These are phyloP conservation scores for Penicillium turbatum DNA, from an alignment of 495 filamentous ascomycete species.

Conservation along the genomic window DNA sequence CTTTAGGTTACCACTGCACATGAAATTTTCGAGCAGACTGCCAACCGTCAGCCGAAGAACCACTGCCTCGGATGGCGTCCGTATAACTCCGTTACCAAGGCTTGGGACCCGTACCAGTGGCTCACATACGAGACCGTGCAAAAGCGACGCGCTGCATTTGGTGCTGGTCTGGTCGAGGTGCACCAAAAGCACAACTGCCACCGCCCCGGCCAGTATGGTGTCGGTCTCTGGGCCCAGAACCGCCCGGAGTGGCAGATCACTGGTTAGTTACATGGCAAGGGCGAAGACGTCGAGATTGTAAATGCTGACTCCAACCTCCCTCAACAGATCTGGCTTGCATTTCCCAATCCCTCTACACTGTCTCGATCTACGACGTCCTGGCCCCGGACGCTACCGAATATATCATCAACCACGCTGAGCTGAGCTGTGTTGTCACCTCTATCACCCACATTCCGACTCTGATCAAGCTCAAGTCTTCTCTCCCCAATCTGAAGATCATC, in stretches of 20 bases:
- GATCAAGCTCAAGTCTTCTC: constrained; percentile 71
- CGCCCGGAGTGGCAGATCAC: constrained; percentile 96
- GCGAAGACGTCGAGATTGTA: background rate
- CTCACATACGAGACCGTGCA: constrained; percentile 77
- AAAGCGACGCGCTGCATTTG: constrained; percentile 74
- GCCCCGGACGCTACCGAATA: constrained; percentile 87
- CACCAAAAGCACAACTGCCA: constrained; percentile 63
- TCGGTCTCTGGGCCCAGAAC: constrained; percentile 95
- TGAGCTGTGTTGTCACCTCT: constrained; percentile 72
- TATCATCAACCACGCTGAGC: constrained; percentile 84
- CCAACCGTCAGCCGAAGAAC: constrained; percentile 55
- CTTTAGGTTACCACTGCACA: constrained; percentile 63
- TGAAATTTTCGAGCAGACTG: constrained; percentile 72
- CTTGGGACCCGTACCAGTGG: constrained; percentile 78
- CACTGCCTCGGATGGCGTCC: constrained; percentile 77
- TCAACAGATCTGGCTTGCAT: constrained; percentile 78
- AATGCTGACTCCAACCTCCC: constrained; percentile 5
- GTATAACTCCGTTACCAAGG: constrained; percentile 71
- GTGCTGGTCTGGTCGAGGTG: constrained; percentile 79
- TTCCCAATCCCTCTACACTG: constrained; percentile 82
- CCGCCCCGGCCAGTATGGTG: constrained; percentile 64
- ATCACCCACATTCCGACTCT: constrained; percentile 82
- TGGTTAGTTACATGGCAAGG: constrained; percentile 42
- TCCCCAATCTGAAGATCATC: constrained; percentile 83
- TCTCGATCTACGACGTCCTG: constrained; percentile 95